Conservation (phyloP, 192 early-diverging fungal genomes). For the Lunasporangiospora selenospora region DNA sequence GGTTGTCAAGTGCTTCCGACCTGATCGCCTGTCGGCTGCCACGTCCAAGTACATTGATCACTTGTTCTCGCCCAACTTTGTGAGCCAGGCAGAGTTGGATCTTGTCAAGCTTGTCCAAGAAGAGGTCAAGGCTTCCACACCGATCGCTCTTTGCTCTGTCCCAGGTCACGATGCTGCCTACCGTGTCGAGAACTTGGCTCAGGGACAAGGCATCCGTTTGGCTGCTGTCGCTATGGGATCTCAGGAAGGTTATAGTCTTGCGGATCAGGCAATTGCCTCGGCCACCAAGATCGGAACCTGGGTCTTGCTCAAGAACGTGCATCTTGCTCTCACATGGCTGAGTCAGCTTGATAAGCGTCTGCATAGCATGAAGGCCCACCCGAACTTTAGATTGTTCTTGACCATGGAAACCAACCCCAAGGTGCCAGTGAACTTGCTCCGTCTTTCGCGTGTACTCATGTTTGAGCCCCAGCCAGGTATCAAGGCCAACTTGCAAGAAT, state of each 20-base stretch:
- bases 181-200: conserved; percentile 90
- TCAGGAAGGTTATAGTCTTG: conserved; percentile 88
- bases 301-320: conserved; percentile 99
- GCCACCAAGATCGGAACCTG: conserved; percentile 88
- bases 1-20: conserved; percentile 84
- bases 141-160: conserved; percentile 90
- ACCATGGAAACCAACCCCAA: conserved; percentile 98
- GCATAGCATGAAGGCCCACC: conserved; percentile 83
- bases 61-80: conserved; percentile 68
- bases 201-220: conserved; percentile 62
- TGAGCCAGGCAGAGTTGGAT: conserved; percentile 68
- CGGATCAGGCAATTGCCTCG: conserved; percentile 86
- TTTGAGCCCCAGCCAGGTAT: conserved; percentile 97
- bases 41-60: conserved; percentile 73
- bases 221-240: conserved; percentile 98
- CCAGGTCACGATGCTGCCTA: conserved; percentile 97
- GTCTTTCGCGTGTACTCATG: conserved; percentile 89
- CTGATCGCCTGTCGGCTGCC: conserved; percentile 86
- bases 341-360: conserved; percentile 95
- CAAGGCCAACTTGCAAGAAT: conserved; percentile 89
- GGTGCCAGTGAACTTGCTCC: conserved; percentile 91
- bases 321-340: conserved; percentile 93
- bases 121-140: conserved; percentile 77
- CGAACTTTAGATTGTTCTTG: conserved; percentile 92
- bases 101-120: conserved; percentile 70